A percentile compares a stretch with the other conserved stretches of the same genome.
phyloP scores from a whole-genome alignment of 1,284 basidiomycete genomes.

The Lentinula novae-zelandiae region DNA sequence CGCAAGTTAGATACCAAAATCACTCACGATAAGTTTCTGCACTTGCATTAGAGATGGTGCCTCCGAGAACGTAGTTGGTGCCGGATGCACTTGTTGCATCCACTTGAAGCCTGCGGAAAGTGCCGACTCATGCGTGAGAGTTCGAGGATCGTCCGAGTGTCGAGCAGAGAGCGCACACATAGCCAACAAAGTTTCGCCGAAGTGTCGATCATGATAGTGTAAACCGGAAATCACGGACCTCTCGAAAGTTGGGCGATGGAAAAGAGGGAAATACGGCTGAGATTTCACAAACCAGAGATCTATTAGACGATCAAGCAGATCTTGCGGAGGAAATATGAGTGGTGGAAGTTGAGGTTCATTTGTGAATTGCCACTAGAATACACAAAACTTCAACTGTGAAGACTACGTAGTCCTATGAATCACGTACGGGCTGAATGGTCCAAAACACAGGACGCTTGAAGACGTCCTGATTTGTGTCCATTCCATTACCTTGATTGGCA shows the following conservation, averaged over 20 bases:
- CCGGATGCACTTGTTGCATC: constrained; percentile 44
- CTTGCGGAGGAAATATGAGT: constrained; percentile 40
- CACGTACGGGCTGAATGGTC: not conserved
- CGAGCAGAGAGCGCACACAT: constrained; percentile 62
- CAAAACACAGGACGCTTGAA: not conserved
- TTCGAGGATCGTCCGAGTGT: constrained; percentile 45
- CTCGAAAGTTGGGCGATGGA: constrained; percentile 64
- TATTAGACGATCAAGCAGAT: constrained; percentile 49
- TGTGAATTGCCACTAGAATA: constrained; percentile 8
- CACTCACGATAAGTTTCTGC: constrained; percentile 35
- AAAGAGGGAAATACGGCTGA: constrained; percentile 50
- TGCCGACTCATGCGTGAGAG: constrained; percentile 11
- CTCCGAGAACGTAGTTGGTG: constrained; percentile 40
- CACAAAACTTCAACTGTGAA: not conserved
- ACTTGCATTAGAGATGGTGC: constrained; percentile 52
- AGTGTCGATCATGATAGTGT: constrained; percentile 47
- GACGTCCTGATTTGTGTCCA: not conserved
- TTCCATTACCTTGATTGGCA: not conserved
- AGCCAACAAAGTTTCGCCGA: constrained; percentile 56
- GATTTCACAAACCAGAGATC: constrained; percentile 53
- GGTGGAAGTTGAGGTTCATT: not conserved
- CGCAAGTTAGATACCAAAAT: not conserved
- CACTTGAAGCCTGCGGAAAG: constrained; percentile 50
- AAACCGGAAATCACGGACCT: constrained; percentile 41
- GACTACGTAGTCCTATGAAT: too few relatives aligned